phyloP scores from a whole-genome alignment of 345 rosid genomes.

The Rhizophora apiculata region DNA sequence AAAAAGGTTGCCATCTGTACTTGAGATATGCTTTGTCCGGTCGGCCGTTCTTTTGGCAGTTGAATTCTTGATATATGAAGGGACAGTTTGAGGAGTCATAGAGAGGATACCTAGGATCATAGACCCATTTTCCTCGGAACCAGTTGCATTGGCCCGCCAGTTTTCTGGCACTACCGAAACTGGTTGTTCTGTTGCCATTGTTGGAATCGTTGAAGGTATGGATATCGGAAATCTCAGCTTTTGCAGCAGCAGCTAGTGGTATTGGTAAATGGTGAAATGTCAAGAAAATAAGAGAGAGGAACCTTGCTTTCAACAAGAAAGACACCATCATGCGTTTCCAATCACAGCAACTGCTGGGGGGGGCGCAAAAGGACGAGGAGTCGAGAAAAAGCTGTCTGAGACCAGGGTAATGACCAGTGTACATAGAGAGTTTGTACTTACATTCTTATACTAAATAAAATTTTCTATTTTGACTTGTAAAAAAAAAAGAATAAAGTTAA shows the following conservation, averaged over 20 bases:
- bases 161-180: conserved; percentile 15
- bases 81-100: conserved; percentile 49
- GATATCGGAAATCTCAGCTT: too few species aligned
- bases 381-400: conserved; percentile 15
- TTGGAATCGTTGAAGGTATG: background rate
- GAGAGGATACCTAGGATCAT: conserved; percentile 48
- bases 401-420: conserved; percentile 12
- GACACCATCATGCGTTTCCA: conserved; percentile 33
- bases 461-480: too few species aligned
- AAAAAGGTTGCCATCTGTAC: conserved; percentile 64
- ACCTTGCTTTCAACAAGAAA: conserved; percentile 19
- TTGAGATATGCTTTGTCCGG: conserved; percentile 47
- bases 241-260: background rate
- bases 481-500: too few species aligned
- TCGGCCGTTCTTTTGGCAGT: conserved; percentile 57
- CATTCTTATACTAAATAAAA: too few species aligned
- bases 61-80: conserved; percentile 51
- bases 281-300: conserved; percentile 7
- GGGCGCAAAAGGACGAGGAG: conserved; percentile 16
- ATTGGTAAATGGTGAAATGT: conserved; percentile 2
- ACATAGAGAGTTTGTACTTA: conserved; percentile 11
- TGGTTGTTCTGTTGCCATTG: background rate
- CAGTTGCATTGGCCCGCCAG: conserved; percentile 39
- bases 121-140: conserved; percentile 63
- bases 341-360: background rate